These are phyloP conservation scores for Aureobasidium sp. DNA, from an alignment of 2,329 filamentous ascomycete genomes.

Conservation along the genomic window DNA sequence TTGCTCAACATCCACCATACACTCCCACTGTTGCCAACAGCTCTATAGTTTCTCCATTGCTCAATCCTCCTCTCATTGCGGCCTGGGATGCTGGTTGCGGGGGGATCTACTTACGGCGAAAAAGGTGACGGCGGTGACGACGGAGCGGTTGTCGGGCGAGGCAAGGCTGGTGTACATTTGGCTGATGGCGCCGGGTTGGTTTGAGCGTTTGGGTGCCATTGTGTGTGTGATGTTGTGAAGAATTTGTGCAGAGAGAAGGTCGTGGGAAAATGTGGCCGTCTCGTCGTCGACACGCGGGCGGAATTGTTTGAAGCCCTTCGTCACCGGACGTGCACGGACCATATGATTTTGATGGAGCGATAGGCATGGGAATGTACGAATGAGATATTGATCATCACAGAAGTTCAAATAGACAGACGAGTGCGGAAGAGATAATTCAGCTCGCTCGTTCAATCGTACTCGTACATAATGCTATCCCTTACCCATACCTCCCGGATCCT, in stretches of 20 bases:
- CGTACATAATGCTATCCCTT: background rate
- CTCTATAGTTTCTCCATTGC: no score
- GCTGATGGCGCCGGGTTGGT: conserved; percentile 27
- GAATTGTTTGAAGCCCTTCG: conserved; percentile 1
- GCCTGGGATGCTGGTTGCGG: background rate
- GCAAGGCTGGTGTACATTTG: conserved; percentile 34
- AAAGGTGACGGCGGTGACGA: conserved; percentile 39
- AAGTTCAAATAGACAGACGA: background rate
- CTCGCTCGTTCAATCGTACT: background rate
- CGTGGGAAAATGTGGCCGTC: background rate
- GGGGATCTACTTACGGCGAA: conserved; percentile 39
- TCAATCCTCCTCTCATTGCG: background rate
- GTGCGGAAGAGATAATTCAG: background rate
- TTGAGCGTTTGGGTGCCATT: conserved; percentile 15
- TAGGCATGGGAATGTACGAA: no score
- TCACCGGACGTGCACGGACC: background rate
- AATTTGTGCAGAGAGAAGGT: background rate
- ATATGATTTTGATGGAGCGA: background rate
- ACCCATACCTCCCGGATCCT: background rate
- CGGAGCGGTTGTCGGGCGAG: conserved; percentile 39
- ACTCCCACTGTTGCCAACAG: background rate
- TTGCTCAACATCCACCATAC: background rate
- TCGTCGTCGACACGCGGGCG: background rate
- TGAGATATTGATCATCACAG: background rate
- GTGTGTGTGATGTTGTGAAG: background rate